Conservation (phyloP, 2,329 filamentous ascomycete genomes). For the Coniochaeta pulveracea region DNA sequence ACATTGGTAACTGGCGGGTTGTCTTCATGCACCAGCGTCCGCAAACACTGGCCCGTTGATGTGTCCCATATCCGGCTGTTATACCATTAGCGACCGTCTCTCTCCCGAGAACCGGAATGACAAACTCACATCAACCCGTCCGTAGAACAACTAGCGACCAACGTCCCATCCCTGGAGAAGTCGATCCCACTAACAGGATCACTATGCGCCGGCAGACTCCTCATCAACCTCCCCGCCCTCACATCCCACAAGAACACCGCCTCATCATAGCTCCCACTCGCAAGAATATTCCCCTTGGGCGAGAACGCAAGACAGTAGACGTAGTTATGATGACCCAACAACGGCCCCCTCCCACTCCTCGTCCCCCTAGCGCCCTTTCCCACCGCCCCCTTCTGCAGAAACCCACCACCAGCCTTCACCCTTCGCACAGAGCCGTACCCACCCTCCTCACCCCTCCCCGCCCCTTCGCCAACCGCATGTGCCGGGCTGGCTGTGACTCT, state of each 20-base stretch:
- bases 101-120: slow-evolving; percentile 1
- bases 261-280: slow-evolving; percentile 92
- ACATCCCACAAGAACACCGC: slow-evolving; percentile 97
- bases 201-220: slow-evolving; percentile 83
- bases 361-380: slow-evolving; percentile 10
- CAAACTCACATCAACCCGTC: slow-evolving; percentile 70
- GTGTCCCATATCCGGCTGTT: slow-evolving; percentile 85
- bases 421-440: slow-evolving; percentile 4
- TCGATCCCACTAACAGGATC: slow-evolving; percentile 92
- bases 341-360: slow-evolving; percentile 34
- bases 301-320: slow-evolving; percentile 90
- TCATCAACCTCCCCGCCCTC: slow-evolving; percentile 75
- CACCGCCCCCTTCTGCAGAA: slow-evolving; percentile 7
- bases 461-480: slow-evolving; percentile 15
- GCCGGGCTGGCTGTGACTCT: slow-evolving; percentile 40
- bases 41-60: slow-evolving; percentile 84
- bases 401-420: slow-evolving; percentile 5
- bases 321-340: slow-evolving; percentile 91
- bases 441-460: slow-evolving; percentile 8
- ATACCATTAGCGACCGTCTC: neutral
- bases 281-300: slow-evolving; percentile 96
- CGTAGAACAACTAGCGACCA: slow-evolving; percentile 83
- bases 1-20: slow-evolving; percentile 84
- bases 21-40: slow-evolving; percentile 92
- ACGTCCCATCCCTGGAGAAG: slow-evolving; percentile 82